Evolutionary conservation across 768 basidiomycete species (phyloP).

Genomic region (Chalciporus pseudorubinellus): DNA sequence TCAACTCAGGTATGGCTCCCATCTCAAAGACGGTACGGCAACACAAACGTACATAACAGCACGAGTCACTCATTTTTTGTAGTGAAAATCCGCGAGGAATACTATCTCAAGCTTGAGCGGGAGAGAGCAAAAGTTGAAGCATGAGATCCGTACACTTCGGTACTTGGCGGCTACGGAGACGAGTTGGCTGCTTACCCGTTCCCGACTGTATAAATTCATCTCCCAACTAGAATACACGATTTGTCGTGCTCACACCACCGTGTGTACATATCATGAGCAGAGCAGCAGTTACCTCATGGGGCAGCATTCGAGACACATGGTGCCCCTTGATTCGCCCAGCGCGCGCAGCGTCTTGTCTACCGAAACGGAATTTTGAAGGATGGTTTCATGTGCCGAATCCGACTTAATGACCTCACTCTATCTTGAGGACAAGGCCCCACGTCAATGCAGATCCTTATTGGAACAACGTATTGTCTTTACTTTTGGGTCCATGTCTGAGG

Average conservation of each 20-base stretch:
- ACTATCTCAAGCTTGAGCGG: conserved; percentile 82
- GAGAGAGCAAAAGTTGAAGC: conserved; percentile 33
- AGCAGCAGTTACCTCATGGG: background rate
- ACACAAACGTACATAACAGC: background rate
- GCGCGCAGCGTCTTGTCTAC: background rate
- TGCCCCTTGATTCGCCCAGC: too few relatives aligned
- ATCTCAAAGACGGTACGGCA: conserved; percentile 71
- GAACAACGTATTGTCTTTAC: background rate
- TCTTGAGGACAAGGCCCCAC: background rate
- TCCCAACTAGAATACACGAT: conserved; percentile 11
- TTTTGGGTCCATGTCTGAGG: background rate
- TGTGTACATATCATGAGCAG: background rate
- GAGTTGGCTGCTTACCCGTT: background rate
- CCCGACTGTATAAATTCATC: conserved; percentile 11
- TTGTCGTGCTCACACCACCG: background rate
- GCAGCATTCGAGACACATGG: background rate
- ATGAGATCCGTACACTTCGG: background rate
- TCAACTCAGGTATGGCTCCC: conserved; percentile 64
- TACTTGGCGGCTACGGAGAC: background rate
- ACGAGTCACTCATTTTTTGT: conserved; percentile 15
- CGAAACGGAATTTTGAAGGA: background rate
- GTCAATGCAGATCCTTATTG: background rate
- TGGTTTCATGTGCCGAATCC: background rate
- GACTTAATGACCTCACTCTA: background rate
- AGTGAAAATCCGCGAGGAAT: conserved; percentile 85